Conservation (phyloP, 345 rosid genomes). For the Melaleuca alternifolia region DNA sequence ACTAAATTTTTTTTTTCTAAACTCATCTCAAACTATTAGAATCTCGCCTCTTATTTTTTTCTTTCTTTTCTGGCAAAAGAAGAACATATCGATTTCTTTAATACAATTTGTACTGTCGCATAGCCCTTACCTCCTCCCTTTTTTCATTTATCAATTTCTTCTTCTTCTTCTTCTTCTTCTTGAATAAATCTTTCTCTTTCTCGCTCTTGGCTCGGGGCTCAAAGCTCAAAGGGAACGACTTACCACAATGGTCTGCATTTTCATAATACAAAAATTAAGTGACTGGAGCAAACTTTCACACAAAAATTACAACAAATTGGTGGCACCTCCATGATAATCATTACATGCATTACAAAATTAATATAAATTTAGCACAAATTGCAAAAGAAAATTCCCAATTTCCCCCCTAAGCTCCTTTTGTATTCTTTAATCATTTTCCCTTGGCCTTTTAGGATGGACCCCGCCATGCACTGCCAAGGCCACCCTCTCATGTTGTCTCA, state of each 20-base stretch:
- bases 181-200: background rate
- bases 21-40: background rate
- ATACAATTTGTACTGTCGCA: background rate
- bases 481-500: background rate
- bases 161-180: background rate
- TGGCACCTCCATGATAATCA: background rate
- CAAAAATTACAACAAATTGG: background rate
- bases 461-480: background rate
- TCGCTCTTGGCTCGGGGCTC: background rate
- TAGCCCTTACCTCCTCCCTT: background rate
- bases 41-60: too few species aligned
- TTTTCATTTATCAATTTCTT: background rate
- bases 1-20: background rate
- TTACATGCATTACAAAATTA: background rate
- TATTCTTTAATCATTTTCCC: background rate
- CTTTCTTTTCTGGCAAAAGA: background rate
- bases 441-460: background rate
- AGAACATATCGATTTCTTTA: background rate
- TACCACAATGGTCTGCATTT: background rate
- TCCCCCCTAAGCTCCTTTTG: background rate
- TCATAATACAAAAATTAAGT: background rate
- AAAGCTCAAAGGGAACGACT: background rate
- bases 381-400: too few species aligned
- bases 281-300: background rate
- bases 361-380: background rate